Conservation (phyloP, 2,329 filamentous ascomycete genomes). For the Aspergillus brasiliensis region DNA sequence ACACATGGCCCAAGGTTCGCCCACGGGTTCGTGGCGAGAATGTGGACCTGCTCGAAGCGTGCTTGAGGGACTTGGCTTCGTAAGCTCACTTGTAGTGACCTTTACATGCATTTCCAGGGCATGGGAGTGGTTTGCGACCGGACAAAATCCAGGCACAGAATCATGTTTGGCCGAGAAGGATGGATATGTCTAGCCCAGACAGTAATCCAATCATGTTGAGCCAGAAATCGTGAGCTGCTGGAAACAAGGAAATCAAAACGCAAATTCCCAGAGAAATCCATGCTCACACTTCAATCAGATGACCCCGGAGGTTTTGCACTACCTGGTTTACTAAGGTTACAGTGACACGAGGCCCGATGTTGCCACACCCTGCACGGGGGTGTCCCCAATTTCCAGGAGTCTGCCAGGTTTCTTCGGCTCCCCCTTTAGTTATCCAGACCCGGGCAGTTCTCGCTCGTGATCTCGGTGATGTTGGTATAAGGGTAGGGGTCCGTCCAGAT, state of each 20-base stretch:
- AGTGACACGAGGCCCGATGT: background rate
- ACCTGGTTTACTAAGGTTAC: background rate
- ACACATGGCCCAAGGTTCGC: background rate
- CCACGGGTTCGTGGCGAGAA: background rate
- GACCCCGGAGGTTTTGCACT: background rate
- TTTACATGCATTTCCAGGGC: background rate
- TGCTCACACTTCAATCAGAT: background rate
- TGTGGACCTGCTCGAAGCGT: background rate
- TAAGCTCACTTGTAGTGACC: background rate
- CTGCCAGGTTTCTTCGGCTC: no score
- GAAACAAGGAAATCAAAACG: background rate
- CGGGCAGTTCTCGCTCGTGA: conserved; percentile 56
- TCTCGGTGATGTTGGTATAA: conserved; percentile 50
- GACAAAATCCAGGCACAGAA: background rate
- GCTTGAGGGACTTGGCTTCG: background rate
- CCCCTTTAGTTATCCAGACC: conserved; percentile 49
- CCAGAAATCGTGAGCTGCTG: background rate
- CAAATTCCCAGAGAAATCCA: background rate
- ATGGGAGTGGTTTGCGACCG: background rate
- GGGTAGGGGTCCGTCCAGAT: conserved; percentile 61
- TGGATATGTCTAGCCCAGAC: background rate
- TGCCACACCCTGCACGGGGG: no score
- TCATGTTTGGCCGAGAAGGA: background rate
- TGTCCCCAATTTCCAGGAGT: no score
- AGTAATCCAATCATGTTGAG: background rate